phyloP scores from a whole-genome alignment of 768 basidiomycete genomes.

The Pleurotus djamor region DNA sequence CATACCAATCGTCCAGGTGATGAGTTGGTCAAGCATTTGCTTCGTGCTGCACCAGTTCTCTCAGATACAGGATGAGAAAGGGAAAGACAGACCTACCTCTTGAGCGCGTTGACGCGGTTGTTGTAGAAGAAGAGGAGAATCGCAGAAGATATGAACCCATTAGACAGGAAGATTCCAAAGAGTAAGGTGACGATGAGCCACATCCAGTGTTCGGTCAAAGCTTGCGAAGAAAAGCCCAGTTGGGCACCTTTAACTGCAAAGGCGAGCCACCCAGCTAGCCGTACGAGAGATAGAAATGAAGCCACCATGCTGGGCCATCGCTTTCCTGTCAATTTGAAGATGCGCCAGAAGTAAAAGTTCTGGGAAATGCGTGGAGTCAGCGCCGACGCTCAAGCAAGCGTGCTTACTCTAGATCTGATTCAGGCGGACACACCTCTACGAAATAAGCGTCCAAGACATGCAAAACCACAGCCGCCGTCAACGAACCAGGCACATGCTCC shows the following conservation, averaged over 20 bases:
- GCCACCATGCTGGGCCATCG: background rate
- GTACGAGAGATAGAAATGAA: background rate
- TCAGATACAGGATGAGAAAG: background rate
- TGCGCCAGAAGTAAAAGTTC: conserved; percentile 5
- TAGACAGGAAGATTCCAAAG: background rate
- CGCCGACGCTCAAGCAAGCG: background rate
- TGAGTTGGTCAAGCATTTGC: conserved; percentile 2
- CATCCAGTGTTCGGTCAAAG: background rate
- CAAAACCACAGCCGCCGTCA: background rate
- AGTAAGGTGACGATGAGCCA: conserved; percentile 2
- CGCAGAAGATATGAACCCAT: background rate
- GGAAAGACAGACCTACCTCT: background rate
- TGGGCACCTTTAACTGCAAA: background rate
- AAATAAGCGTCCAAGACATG: background rate
- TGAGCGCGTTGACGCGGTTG: background rate
- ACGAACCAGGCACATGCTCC: background rate
- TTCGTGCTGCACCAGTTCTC: background rate
- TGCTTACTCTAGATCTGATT: background rate
- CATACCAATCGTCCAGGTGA: conserved; percentile 3
- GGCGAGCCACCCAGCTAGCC: background rate
- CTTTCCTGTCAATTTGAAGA: background rate
- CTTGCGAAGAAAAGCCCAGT: background rate
- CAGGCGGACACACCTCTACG: background rate
- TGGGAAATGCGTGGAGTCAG: background rate
- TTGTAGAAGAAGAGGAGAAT: background rate